A percentile compares a stretch with the other conserved stretches of the same genome.
Evolutionary conservation across 371 early-diverging fungal genomes (phyloP).

Genomic region (Rhizomucor pusillus): DNA sequence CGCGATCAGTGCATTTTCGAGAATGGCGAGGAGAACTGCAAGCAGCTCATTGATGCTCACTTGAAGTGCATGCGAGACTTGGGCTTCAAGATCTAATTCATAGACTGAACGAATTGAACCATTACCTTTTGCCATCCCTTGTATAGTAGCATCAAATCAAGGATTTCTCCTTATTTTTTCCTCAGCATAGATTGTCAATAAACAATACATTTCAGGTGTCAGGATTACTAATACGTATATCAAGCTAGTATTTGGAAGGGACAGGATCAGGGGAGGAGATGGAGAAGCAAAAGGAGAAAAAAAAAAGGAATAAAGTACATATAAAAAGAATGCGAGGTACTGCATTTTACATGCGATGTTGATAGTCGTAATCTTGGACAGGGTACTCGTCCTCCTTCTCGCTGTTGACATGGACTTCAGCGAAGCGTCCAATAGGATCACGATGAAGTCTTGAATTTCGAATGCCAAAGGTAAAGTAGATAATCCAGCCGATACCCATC

Average conservation of each 20-base stretch:
- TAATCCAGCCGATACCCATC: conserved; percentile 71
- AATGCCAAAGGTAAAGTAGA: conserved; percentile 70
- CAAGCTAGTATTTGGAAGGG: neutral
- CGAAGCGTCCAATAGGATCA: conserved; percentile 37
- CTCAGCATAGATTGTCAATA: neutral
- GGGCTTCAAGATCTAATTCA: conserved; percentile 85
- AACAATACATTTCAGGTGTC: conserved; percentile 1
- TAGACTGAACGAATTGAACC: neutral
- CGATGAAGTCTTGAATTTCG: conserved; percentile 53
- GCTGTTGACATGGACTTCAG: conserved; percentile 10
- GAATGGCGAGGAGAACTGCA: conserved; percentile 86
- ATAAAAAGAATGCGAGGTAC: neutral
- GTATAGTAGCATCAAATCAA: neutral
- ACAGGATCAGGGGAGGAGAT: neutral
- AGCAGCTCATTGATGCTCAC: conserved; percentile 86
- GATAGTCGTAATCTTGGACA: conserved; percentile 12
- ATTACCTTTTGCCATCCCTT: neutral
- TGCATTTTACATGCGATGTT: conserved; percentile 3
- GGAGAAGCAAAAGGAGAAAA: neutral
- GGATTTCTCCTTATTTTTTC: neutral
- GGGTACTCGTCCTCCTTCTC: conserved; percentile 11
- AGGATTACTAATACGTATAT: neutral
- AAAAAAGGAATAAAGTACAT: neutral
- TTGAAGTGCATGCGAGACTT: conserved; percentile 86
- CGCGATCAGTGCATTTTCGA: conserved; percentile 89